phyloP scores from a whole-genome alignment of 129 eudicot species.

The Logfia minima region DNA sequence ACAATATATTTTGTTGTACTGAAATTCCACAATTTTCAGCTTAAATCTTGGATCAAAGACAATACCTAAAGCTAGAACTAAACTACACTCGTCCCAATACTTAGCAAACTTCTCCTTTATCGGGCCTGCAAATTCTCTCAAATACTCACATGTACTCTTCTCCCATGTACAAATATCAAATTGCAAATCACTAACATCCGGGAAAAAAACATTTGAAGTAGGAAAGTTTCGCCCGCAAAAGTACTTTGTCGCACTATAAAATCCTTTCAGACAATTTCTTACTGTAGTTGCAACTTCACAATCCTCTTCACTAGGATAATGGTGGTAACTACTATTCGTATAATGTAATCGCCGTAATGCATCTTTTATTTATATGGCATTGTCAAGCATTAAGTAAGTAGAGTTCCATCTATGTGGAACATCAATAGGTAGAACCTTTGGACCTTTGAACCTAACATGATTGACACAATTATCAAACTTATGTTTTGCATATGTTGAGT shows the following conservation, averaged over 20 bases:
- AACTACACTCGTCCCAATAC: not conserved
- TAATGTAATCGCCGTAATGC: not conserved
- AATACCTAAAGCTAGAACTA: not conserved
- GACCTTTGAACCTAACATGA: too few relatives aligned
- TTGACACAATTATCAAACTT: too few relatives aligned
- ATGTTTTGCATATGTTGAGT: too few relatives aligned
- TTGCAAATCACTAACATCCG: not conserved
- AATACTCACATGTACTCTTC: not conserved
- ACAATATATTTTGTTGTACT: not conserved
- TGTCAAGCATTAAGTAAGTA: conserved; percentile 13
- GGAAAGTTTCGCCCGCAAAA: not conserved
- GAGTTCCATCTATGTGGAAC: conserved; percentile 18
- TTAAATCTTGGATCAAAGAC: not conserved
- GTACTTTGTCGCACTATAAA: not conserved
- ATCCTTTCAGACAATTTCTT: not conserved
- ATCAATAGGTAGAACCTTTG: not conserved
- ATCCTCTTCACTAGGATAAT: not conserved
- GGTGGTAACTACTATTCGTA: not conserved
- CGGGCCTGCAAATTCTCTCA: not conserved
- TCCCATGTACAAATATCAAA: not conserved
- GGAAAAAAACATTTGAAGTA: not conserved
- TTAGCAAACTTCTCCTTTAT: not conserved
- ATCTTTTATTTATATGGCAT: not conserved
- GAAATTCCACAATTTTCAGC: not conserved
- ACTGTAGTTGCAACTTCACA: not conserved